Evolutionary conservation across 2,329 filamentous ascomycete species (phyloP).

Genomic region (Mycosphaerella sp.): DNA sequence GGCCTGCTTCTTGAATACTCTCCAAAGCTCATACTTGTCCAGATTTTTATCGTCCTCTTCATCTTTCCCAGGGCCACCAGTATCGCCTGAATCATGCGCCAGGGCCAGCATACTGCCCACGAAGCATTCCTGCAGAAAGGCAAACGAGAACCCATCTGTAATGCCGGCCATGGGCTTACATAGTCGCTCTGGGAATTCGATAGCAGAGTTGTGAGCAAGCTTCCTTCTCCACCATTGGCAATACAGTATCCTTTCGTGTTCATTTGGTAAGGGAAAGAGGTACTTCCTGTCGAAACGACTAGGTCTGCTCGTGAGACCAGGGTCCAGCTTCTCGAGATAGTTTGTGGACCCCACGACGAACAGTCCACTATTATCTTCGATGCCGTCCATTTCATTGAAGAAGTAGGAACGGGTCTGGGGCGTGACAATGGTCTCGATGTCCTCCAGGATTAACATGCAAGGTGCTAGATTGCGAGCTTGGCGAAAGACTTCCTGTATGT

Average conservation of each 20-base stretch:
- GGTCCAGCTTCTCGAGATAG: constrained; percentile 57
- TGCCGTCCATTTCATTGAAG: constrained; percentile 63
- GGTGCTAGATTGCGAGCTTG: constrained; percentile 58
- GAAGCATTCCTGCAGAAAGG: constrained; percentile 64
- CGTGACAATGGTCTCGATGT: constrained; percentile 62
- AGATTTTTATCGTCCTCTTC: constrained; percentile 35
- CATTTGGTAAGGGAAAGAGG: constrained; percentile 47
- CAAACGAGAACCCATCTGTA: constrained; percentile 59
- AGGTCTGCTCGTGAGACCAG: constrained; percentile 55
- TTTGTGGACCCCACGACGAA: constrained; percentile 48
- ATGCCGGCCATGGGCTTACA: constrained; percentile 53
- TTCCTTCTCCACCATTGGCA: constrained; percentile 58
- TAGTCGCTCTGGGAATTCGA: constrained; percentile 55
- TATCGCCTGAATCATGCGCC: constrained; percentile 37
- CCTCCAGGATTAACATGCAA: constrained; percentile 65
- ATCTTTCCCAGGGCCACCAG: background rate
- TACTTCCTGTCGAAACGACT: constrained; percentile 63
- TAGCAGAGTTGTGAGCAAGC: constrained; percentile 48
- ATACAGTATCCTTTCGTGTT: constrained; percentile 54
- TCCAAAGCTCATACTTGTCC: constrained; percentile 51
- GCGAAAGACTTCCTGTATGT: constrained; percentile 49
- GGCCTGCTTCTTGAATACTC: constrained; percentile 57
- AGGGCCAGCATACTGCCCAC: constrained; percentile 57
- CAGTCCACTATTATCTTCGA: constrained; percentile 63
- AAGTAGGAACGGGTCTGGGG: constrained; percentile 59